These are phyloP conservation scores for Avicennia marina DNA, from an alignment of 257 asterid genomes.

Conservation along the genomic window DNA sequence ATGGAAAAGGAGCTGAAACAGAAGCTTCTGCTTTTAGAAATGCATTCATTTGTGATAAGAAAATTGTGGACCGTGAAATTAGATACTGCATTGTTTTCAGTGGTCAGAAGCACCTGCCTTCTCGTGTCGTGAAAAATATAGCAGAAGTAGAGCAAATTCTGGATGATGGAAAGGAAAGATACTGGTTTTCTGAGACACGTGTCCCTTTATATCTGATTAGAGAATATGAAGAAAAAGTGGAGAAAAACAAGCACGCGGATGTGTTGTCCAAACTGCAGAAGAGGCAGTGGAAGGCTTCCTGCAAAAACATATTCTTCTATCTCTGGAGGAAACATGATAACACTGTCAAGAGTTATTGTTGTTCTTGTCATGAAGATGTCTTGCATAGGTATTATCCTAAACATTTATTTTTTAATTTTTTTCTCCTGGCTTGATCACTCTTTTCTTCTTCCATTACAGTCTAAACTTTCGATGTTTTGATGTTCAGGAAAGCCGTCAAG, in stretches of 20 bases:
- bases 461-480: conserved; percentile 12
- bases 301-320: conserved; percentile 39
- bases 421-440: background rate
- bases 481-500: conserved; percentile 51
- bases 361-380: conserved; percentile 46
- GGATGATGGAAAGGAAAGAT: conserved; percentile 46
- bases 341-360: conserved; percentile 32
- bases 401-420: background rate
- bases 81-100: conserved; percentile 56
- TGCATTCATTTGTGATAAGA: conserved; percentile 49
- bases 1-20: conserved; percentile 58
- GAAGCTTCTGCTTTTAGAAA: conserved; percentile 72
- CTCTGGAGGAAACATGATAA: conserved; percentile 47
- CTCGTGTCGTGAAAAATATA: conserved; percentile 60
- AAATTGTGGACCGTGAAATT: conserved; percentile 34
- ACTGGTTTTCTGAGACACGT: conserved; percentile 69
- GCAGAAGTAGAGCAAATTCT: conserved; percentile 42
- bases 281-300: conserved; percentile 30
- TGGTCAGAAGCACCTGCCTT: conserved; percentile 68
- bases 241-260: conserved; percentile 26
- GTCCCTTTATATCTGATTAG: conserved; percentile 64
- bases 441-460: background rate
- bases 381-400: conserved; percentile 38
- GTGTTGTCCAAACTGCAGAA: conserved; percentile 32
- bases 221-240: conserved; percentile 53